Conservation (phyloP, 2,329 filamentous ascomycete genomes). For the Zasmidium citrigriseum region DNA sequence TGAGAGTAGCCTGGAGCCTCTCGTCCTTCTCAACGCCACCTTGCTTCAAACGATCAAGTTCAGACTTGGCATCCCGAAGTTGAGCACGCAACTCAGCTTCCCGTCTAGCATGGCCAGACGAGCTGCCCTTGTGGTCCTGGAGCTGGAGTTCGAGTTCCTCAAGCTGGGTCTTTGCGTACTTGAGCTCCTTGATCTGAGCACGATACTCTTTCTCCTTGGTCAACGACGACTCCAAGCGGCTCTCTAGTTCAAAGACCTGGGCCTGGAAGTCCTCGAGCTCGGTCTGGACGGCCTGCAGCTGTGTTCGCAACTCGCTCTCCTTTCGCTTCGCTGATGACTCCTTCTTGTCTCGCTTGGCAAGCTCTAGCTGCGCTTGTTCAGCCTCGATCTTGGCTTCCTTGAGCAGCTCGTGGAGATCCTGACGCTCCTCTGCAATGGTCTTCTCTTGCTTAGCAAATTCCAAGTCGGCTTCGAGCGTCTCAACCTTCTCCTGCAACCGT, state of each 20-base stretch:
- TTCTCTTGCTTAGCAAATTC: slow-evolving; percentile 56
- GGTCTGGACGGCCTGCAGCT: slow-evolving; percentile 61
- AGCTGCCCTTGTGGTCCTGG: slow-evolving; percentile 43
- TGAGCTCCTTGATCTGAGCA: slow-evolving; percentile 35
- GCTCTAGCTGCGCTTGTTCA: slow-evolving; percentile 65
- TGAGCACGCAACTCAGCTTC: slow-evolving; percentile 44
- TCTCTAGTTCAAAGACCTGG: slow-evolving; percentile 54
- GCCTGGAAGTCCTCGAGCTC: slow-evolving; percentile 51
- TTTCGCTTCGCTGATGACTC: slow-evolving; percentile 59
- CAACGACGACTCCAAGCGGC: slow-evolving; percentile 25
- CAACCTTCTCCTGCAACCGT: slow-evolving; percentile 55
- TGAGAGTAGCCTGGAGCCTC: slow-evolving; percentile 33
- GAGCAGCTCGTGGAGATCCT: slow-evolving; percentile 61
- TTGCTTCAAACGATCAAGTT: slow-evolving; percentile 36
- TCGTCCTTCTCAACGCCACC: slow-evolving; percentile 48
- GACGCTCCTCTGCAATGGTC: slow-evolving; percentile 56
- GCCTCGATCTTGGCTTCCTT: slow-evolving; percentile 60
- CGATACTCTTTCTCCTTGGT: slow-evolving; percentile 41
- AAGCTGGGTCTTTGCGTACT: slow-evolving; percentile 32
- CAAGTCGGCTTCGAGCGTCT: slow-evolving; percentile 59
- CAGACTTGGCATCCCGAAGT: slow-evolving; percentile 35
- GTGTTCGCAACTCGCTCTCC: slow-evolving; percentile 63
- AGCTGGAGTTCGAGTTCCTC: slow-evolving; percentile 46
- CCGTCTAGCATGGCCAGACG: slow-evolving; percentile 36
- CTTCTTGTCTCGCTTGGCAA: slow-evolving; percentile 67